Conservation (phyloP, 2,329 filamentous ascomycete species). For the Colletotrichum orbiculare region DNA sequence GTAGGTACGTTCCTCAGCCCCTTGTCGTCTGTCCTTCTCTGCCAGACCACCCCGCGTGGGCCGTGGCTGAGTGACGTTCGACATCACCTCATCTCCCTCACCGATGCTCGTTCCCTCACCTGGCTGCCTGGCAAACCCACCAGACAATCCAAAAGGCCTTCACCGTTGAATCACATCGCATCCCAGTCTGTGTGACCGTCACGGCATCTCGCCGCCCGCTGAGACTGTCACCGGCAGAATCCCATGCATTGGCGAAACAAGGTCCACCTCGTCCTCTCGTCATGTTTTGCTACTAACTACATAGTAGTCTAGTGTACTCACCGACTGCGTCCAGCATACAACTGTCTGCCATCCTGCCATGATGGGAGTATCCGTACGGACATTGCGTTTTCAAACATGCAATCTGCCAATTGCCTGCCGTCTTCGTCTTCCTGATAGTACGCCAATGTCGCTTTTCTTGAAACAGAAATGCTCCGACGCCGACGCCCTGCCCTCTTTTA, state of each 20-base stretch:
- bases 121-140: neutral
- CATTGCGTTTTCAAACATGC: neutral
- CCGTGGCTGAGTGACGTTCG: neutral
- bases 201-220: neutral
- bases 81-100: neutral
- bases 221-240: neutral
- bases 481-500: conserved; percentile 1
- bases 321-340: no score
- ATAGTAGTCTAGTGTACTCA: neutral
- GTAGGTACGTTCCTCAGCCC: neutral
- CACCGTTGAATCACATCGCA: neutral
- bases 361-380: neutral
- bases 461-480: conserved; percentile 23
- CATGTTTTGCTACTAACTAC: neutral
- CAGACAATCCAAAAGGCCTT: neutral
- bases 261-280: neutral
- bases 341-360: no score
- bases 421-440: conserved; percentile 6
- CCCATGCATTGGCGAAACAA: neutral
- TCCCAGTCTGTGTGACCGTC: neutral
- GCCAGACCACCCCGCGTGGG: neutral
- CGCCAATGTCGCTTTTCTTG: conserved; percentile 16
- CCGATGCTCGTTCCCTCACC: neutral
- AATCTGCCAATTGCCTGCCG: neutral
- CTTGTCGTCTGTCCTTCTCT: conserved; percentile 8